Evolutionary conservation across 1,284 basidiomycete genomes (phyloP), one percentile per base, ranked within the genome.

Genomic region (Marasmius oreades): DNA sequence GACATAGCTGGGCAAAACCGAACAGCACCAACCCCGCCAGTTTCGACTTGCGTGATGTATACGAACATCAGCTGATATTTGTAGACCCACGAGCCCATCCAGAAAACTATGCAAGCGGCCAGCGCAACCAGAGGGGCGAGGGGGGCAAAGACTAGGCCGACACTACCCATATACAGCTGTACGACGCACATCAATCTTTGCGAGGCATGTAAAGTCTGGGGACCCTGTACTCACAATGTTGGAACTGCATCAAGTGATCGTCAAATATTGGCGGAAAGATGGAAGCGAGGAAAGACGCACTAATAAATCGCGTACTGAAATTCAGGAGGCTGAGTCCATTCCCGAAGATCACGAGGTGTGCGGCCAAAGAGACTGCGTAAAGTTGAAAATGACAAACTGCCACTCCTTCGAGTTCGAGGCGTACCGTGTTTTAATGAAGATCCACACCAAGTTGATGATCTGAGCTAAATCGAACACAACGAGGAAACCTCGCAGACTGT

Each of bases 51-150:
- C 2, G 93, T 87, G 51, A 93, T 76, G 68, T 84, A 94, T 54
- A 96, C 93, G 69, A 95, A 97, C 84, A 97, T 93, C 48, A 96
- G 77, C 74, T 96, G 93, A 65, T 92, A 95, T 76, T 92, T 95
- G 81, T 93, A 92, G 55, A 92, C 88, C 78, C 83, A 84, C 0
- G 84, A 87, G 61, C 81, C 81, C 62, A 89, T 77, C 90, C 92
- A 95, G 71, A 97, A 92, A 5, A 95, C 91, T 39, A 89, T 67
- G 3, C 86, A 83, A 7, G 83, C 90, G 23, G 85, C 85, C 34
- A 88, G 77, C n/a, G 79, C 80, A 24, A 98, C 93, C 16, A 97
- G 73, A 1, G 95, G 95, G 0, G 95, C 94, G 7, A 98, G 76
- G 1, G 95, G 95, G 0, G 95, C 92, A 65, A 98, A 98, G 20